Evolutionary conservation across 129 eudicot species (phyloP), one percentile per base, ranked within the genome.

Genomic region (Artemisia annua): DNA sequence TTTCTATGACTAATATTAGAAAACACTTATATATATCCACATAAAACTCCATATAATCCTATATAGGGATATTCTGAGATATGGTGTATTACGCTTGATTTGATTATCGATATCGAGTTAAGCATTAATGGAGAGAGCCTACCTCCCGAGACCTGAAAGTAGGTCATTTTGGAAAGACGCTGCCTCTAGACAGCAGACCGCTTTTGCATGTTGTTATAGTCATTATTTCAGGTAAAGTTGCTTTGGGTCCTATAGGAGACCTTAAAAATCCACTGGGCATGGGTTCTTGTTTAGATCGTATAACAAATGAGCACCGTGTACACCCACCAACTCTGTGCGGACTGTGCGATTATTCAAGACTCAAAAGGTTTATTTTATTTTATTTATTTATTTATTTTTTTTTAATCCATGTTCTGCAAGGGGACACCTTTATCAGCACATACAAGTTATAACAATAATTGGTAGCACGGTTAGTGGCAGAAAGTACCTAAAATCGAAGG

Each of bases 401-500:
- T 43, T 43, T 7, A 51, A 43, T 44, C 20, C 26, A 12, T 20
- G 13, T 61, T 63, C 77, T 63, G 72, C 51, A 63, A 52, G 30
- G 63, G 3, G 55, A 70, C 51, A 63, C 60, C 49, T n/a, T 22
- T 30, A 24, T 52, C 19, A 52, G 56, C 20, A 30, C 57, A 52
- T 28, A 70, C 3, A 53, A 61, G 57, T 52, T 70, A 46, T n/a
- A 58, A 60, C 6, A 39, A 63, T 19, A 15, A 39, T 6, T 5
- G 22, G 28, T 18, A 55, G 20, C 2, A 48, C 15, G 14, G 9
- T 35, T 28, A 28, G 66, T 60, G 5, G 73, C 12, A 57, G 22
- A 62, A 28, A 16, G 17, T 63, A 70, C 72, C 81, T 78, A 54
- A 70, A 53, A 67, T 9, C 13, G 7, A 22, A 46, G 51, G 8